These are phyloP conservation scores for Trametes gibbosa DNA, from an alignment of 768 basidiomycete species.

Conservation along the genomic window DNA sequence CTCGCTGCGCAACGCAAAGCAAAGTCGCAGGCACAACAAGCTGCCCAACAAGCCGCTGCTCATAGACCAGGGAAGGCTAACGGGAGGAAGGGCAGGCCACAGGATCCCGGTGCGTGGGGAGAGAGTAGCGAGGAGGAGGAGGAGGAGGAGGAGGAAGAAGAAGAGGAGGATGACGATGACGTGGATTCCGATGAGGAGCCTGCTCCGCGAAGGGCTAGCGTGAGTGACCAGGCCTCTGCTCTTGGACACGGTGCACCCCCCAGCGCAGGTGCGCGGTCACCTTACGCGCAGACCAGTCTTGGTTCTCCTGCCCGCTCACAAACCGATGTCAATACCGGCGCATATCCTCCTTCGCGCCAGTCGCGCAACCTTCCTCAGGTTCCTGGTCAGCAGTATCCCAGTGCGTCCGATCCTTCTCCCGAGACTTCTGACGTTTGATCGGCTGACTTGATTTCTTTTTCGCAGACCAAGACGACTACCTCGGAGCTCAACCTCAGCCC, in stretches of 20 bases:
- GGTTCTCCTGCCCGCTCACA: conserved; percentile 20
- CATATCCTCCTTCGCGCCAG: conserved; percentile 36
- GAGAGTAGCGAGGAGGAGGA: conserved; percentile 84
- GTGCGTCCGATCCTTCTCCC: conserved; percentile 10
- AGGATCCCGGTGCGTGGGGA: conserved; percentile 45
- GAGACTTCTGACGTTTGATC: neutral
- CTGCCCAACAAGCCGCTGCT: conserved; percentile 73
- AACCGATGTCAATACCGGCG: conserved; percentile 15
- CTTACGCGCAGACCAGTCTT: conserved; percentile 41
- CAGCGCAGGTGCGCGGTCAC: conserved; percentile 9
- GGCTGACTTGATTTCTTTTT: conserved; percentile 9
- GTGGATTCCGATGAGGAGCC: conserved; percentile 60
- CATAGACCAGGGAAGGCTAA: conserved; percentile 67
- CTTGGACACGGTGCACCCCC: conserved; percentile 7
- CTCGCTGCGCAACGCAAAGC: conserved; percentile 84
- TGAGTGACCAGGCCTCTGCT: conserved; percentile 17
- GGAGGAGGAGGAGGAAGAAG: conserved; percentile 63
- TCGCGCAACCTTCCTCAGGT: conserved; percentile 66
- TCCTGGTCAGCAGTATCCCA: conserved; percentile 48
- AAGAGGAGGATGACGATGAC: conserved; percentile 64
- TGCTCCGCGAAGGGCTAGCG: conserved; percentile 16
- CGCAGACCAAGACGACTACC: conserved; percentile 41
- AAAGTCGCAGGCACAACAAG: conserved; percentile 79
- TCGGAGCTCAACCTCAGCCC: conserved; percentile 34
- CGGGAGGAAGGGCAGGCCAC: conserved; percentile 42